Evolutionary conservation across 345 rosid species (phyloP), one percentile per base, ranked within the genome.

Genomic region (Rhizophora mangle): DNA sequence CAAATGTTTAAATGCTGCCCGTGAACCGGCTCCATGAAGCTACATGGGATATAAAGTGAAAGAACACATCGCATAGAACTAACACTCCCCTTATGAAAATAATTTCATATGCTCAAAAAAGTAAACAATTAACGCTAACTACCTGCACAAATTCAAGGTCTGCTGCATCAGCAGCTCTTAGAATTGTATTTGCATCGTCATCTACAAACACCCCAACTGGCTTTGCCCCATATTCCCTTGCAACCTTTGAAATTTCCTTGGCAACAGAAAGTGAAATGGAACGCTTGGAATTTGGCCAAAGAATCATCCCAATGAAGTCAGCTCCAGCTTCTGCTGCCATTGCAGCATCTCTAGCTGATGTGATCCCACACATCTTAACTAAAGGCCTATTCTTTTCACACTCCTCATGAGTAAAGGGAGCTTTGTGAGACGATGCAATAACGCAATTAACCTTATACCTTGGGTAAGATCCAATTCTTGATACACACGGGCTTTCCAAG

Each of bases 281-380:
- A 2, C 92, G 89, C 70, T 90, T 95, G 46, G 97, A 87, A 59
- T 90, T 76, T 13, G 97, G 94, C 94, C 93, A 90, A 54, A 92
- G 72, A 74, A 95, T 90, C 96, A 95, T 95, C 68, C 98, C 98
- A 20, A 86, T 85, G 55, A 85, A 82, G 79, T 86, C 68, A 31
- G 96, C 96, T 52, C 96, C 96, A 60, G 95, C 91, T 85, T 92
- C 98, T 67, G 90, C 96, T 8, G 96, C 98, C 75, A 86, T 72
- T 24, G 85, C 88, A 34, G 96, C 96, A 76, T 92, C 96, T 77
- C 64, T 68, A 2, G 90, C 88, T 30, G 96, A 88, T 61, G 96
- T 87, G 37, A 92, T 80, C 64, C 98, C 96, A 22, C 96, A 88
- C 91, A 92, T 92, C 85, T 92, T 87, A 69, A 92, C 90, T 72